Conservation (phyloP, 2,329 filamentous ascomycete genomes). For the Fusarium graminum region DNA sequence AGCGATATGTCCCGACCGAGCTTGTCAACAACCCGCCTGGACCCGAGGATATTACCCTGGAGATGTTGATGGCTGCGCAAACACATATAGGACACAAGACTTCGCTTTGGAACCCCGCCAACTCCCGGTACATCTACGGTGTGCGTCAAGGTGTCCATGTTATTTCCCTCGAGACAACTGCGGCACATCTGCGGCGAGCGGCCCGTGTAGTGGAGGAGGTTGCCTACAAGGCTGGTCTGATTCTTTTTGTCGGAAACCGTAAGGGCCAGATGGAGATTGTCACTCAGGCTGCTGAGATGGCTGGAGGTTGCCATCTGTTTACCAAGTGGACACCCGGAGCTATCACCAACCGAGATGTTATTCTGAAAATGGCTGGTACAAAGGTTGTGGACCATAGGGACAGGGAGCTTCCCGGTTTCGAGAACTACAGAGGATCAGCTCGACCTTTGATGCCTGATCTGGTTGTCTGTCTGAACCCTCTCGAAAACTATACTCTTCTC, state of each 20-base stretch:
- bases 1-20: constrained; percentile 74
- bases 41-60: constrained; percentile 86
- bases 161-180: constrained; percentile 90
- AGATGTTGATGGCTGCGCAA: constrained; percentile 89
- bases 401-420: constrained; percentile 69
- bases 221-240: constrained; percentile 81
- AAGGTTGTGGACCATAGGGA: constrained; percentile 86
- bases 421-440: constrained; percentile 71
- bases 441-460: constrained; percentile 85
- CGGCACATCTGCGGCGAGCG: constrained; percentile 89
- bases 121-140: constrained; percentile 94
- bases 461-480: constrained; percentile 90
- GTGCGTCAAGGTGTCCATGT: constrained; percentile 90
- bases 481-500: constrained; percentile 91
- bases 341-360: constrained; percentile 93
- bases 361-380: constrained; percentile 76
- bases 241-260: constrained; percentile 91
- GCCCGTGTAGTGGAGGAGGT: constrained; percentile 94
- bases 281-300: constrained; percentile 82
- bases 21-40: constrained; percentile 79
- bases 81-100: constrained; percentile 91
- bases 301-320: constrained; percentile 88
- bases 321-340: constrained; percentile 92
- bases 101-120: constrained; percentile 93
- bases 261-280: constrained; percentile 84